Conservation (phyloP, 2,329 filamentous ascomycete genomes). For the Amylocarpus encephaloides region DNA sequence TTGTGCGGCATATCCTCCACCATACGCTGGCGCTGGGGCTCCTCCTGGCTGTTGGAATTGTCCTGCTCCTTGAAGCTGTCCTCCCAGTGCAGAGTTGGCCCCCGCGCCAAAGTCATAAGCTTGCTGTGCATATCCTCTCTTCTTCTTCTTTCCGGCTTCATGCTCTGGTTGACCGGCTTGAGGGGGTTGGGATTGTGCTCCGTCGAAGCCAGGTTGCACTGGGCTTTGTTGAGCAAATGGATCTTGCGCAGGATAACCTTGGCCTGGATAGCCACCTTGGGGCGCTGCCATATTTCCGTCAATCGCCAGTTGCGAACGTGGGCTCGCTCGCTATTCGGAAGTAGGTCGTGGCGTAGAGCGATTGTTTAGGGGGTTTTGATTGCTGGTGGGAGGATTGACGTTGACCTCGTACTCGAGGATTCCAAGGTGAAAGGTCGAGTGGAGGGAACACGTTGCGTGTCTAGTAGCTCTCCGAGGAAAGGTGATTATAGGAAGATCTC, state of each 20-base stretch:
- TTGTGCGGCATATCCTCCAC: constrained; percentile 29
- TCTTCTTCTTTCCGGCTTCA: constrained; percentile 67
- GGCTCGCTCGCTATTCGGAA: not conserved
- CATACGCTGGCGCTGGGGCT: constrained; percentile 27
- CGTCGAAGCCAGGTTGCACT: constrained; percentile 29
- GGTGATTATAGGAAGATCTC: constrained; percentile 10
- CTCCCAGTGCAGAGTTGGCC: constrained; percentile 68
- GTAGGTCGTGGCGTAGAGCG: not conserved
- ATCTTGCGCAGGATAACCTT: constrained; percentile 38
- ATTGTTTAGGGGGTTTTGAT: not conserved
- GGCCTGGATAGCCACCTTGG: constrained; percentile 44
- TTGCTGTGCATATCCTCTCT: constrained; percentile 88
- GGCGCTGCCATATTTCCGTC: constrained; percentile 40
- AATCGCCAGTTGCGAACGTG: constrained; percentile 10
- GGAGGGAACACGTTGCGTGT: constrained; percentile 28
- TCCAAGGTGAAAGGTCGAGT: constrained; percentile 14
- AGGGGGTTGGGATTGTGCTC: constrained; percentile 24
- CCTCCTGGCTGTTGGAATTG: constrained; percentile 36
- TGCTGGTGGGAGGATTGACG: not conserved
- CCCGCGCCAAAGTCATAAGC: constrained; percentile 89
- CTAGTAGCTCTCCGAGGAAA: not conserved
- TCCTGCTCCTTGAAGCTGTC: constrained; percentile 54
- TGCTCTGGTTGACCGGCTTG: constrained; percentile 33
- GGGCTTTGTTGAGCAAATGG: constrained; percentile 40
- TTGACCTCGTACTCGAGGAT: not conserved